Percentiles rank a stretch among this genome's conserved stretches.
phyloP scores from a whole-genome alignment of 768 basidiomycete genomes.

The Phallus indusiatus region DNA sequence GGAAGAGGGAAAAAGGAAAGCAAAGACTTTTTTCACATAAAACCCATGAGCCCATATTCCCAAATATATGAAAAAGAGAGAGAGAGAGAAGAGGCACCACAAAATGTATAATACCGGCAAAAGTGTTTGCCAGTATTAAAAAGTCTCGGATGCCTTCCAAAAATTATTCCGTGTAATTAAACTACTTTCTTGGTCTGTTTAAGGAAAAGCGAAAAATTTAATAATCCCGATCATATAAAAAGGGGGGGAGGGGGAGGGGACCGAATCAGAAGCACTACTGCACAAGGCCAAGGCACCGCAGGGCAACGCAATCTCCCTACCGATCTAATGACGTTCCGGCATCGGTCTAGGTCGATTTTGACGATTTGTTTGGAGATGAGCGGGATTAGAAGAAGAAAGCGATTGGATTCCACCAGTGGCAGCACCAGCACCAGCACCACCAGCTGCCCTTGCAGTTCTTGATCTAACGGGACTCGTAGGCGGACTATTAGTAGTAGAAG shows the following conservation, averaged over 20 bases:
- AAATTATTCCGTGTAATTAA: no score
- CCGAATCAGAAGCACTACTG: not conserved
- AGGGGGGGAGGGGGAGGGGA: not conserved
- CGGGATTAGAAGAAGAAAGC: no score
- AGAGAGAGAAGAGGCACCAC: no score
- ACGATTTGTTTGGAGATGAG: not conserved
- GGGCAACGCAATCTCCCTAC: not conserved
- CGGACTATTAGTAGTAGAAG: not conserved
- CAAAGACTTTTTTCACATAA: not conserved
- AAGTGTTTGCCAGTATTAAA: no score
- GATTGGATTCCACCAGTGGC: not conserved
- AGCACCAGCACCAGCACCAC: constrained; percentile 7
- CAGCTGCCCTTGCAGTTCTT: not conserved
- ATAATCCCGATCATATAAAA: not conserved
- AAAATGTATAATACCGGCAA: no score
- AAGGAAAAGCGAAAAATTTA: no score
- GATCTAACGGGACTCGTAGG: not conserved
- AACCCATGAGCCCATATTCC: no score
- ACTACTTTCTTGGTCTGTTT: no score
- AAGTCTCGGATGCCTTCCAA: no score
- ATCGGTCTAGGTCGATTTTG: not conserved
- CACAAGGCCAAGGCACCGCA: no score
- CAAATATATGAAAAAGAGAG: no score
- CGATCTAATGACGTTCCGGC: not conserved
- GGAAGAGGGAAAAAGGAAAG: constrained; percentile 8